Base-by-base conservation (phyloP, 768 basidiomycete genomes). In the Mycena maculata region DNA sequence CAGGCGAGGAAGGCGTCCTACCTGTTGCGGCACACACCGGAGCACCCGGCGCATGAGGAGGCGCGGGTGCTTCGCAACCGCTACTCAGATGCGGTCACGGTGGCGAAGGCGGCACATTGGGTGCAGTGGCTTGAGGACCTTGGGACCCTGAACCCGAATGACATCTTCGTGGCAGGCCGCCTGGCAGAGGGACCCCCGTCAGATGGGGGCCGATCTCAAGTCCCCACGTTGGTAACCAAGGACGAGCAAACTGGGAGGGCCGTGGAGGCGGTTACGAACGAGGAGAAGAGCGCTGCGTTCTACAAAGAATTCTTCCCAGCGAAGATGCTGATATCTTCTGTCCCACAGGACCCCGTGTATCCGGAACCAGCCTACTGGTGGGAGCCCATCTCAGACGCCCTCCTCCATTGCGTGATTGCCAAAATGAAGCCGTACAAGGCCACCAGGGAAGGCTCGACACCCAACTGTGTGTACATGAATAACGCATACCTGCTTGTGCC, bases 351-450 rank as follows among this genome's bases (percentile, higher is more conserved):
- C 50, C 61, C 50, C 20, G 41, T 65, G 6, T 82, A 81, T 68
- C 78, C 77, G 18, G 54, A 50, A 1, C 76, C 77, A 12, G 62
- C 66, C 0, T 74, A 67, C 22, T 5, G 0, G n/a, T n/a, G n/a
- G n/a, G n/a, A n/a, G n/a, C n/a, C n/a, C n/a, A n/a, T n/a, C n/a
- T n/a, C n/a, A n/a, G 63, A 75, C 28, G 61, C 63, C 0, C 75
- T 80, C 33, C 71, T 85, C 7, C 20, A 55, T 9, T 16, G 52
- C 0, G 74, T 74, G 0, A 76, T 82, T 1, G 12, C 39, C 0
- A 52, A 60, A 8, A 78, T 84, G 1, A 73, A 76, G 8, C 74
- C 78, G 0, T 77, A 76, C 76, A 83, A 83, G 59, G 82, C 80
- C 0, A 68, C 73, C 0, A 76, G 79, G 0, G 66, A 63, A 1